Percentiles rank a stretch among this genome's conserved stretches.
These are phyloP conservation scores for Podila clonocystis DNA, from an alignment of 192 early-diverging fungal species.

Conservation along the genomic window DNA sequence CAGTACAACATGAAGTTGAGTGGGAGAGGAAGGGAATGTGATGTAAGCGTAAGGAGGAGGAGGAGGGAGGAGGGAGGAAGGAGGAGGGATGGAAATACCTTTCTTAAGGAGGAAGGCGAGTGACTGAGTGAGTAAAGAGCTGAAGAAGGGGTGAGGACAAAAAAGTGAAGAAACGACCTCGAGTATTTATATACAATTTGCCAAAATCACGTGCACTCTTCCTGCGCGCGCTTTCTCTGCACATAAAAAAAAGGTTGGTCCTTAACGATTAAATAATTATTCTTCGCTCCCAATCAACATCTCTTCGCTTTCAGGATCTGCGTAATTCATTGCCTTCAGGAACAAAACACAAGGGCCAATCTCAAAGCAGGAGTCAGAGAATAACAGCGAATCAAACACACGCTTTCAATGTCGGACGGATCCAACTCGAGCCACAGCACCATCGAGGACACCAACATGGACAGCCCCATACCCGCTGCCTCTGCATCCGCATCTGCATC, in stretches of 20 bases:
- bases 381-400: not conserved
- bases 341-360: not conserved
- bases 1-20: not conserved
- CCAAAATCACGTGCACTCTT: too few relatives aligned
- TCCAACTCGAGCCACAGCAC: slow-evolving; percentile 43
- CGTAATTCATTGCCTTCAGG: too few relatives aligned
- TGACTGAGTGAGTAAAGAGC: not conserved
- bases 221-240: too few relatives aligned
- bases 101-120: not conserved
- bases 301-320: too few relatives aligned
- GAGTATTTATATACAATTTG: too few relatives aligned
- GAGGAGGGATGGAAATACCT: not conserved
- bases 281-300: too few relatives aligned
- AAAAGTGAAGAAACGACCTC: not conserved
- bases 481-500: slow-evolving; percentile 8
- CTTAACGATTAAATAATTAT: too few relatives aligned
- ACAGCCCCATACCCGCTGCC: slow-evolving; percentile 28
- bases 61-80: not conserved
- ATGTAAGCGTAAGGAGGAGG: not conserved
- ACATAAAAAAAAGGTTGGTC: too few relatives aligned
- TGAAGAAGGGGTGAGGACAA: not conserved
- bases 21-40: not conserved
- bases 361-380: not conserved
- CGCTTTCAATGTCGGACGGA: slow-evolving; percentile 19
- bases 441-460: slow-evolving; percentile 45